Base-by-base conservation (phyloP, 1,284 basidiomycete genomes). In the Apiotrichum siamense region DNA sequence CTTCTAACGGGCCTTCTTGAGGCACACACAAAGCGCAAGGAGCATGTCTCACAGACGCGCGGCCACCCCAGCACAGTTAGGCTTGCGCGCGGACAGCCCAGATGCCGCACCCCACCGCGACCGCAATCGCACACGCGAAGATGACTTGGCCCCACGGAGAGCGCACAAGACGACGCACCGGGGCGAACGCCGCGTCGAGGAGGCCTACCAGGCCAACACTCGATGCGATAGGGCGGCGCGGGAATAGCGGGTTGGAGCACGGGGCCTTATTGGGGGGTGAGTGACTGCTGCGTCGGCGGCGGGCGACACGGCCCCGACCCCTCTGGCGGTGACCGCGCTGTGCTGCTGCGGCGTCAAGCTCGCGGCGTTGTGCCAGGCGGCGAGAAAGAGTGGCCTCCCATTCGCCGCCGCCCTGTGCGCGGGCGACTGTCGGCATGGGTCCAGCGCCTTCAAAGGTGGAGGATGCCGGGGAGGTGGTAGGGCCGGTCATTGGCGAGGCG, bases 351-450 rank as follows among this genome's bases (percentile, higher is more conserved):
- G 45, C 51, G 40, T 56, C 58, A 9, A 55, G 46, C 29, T 68
- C 63, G 25, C 64, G 58, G 4, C 68, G 55, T 31, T 64, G 61
- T 2, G 69, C 69, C 10, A 72, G 50, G n/a, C 69, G 59, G 13
- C 70, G 57, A 0, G 57, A 61, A 5, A 70, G 55, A 4, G 55
- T 63, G 2, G 70, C 70, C 55, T 72, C 68, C 70, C 70, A 72
- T 39, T 72, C 68, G 6, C 66, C 65, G 1, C 67, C 64, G 13
- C 65, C 69, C 21, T 60, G 52, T 0, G 63, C 62, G 17, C 63
- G 43, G 0, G 67, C 67, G 4, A 72, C 63, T 0, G 70, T 72
- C 17, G 70, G 70, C 59, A 68, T 64, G 48, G 57, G 40, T 44
- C 58, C 25, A 29, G 44, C 33, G 29, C 47, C 46, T n/a, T 51